Base-by-base conservation (phyloP, 805 yeast genomes). In the Candida methanosorbosa region DNA sequence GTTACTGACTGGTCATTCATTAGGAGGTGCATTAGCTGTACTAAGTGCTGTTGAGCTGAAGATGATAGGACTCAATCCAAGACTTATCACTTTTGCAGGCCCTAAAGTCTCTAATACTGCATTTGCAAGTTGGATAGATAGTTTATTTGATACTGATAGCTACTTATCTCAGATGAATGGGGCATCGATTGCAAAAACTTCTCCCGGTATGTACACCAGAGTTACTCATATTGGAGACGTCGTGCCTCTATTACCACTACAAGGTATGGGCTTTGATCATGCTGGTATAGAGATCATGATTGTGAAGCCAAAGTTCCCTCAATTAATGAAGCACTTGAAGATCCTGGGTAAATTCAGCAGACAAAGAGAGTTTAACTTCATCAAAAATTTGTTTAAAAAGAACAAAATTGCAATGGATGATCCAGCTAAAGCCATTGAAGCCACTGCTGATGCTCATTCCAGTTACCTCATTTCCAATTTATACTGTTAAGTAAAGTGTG, bases 21-120 rank as follows among this genome's bases (percentile, higher is more conserved):
- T 83, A 28, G 88, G 87, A 3, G 94, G 79, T 6, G 87, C 88
- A 0, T 52, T 80, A 34, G 79, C 87, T 2, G 56, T 66, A 4
- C 55, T 83, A 23, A 67, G 73, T 8, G 90, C 81, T 0, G 62
- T 75, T 17, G 92, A 82, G 45, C 61, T 78, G 31, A 56, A 67
- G 36, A 46, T 73, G 15, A 42, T 70, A 48, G 85, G 84, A 0
- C 59, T 57, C 37, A 52, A 70, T 7, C 80, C 82, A 1, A 49
- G 67, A 27, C 72, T 79, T 1, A 54, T 80, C 15, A 64, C 81
- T 1, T 76, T 59, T 56, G 92, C 79, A 2, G 68, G 75, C 12
- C 85, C 90, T 0, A 72, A 72, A 43, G 59, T 81, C 24, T 86
- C 85, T 4, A 77, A 80, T 49, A 42, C 43, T 3, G 51, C 54